Evolutionary conservation across 371 early-diverging fungal species (phyloP).

Genomic region (Mycotypha africana): DNA sequence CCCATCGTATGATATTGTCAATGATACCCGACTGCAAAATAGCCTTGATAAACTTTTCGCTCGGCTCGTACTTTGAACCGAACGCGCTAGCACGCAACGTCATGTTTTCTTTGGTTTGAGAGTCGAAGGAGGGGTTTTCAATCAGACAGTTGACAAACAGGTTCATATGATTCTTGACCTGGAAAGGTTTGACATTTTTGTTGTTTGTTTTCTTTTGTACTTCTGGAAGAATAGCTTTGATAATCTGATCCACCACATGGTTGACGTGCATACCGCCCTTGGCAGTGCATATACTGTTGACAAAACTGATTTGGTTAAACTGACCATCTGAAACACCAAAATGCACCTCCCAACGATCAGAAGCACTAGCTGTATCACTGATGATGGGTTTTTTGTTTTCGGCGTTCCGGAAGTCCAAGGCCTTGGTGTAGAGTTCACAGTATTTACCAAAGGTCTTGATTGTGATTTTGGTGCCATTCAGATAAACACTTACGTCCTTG

Average conservation of each 20-base stretch:
- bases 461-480: slow-evolving; percentile 86
- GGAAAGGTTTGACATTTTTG: slow-evolving; percentile 74
- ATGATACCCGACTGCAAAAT: slow-evolving; percentile 82
- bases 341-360: slow-evolving; percentile 97
- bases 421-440: slow-evolving; percentile 75
- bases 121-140: slow-evolving; percentile 99
- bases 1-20: slow-evolving; percentile 78
- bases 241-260: slow-evolving; percentile 89
- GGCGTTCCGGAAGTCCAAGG: slow-evolving; percentile 30
- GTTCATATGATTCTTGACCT: slow-evolving; percentile 92
- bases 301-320: slow-evolving; percentile 97
- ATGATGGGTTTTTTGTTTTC: slow-evolving; percentile 36
- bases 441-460: slow-evolving; percentile 94
- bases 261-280: slow-evolving; percentile 98
- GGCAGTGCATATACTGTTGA: slow-evolving; percentile 96
- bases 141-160: slow-evolving; percentile 97
- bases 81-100: slow-evolving; percentile 83
- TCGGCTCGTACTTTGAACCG: slow-evolving; percentile 83
- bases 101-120: slow-evolving; percentile 99
- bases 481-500: slow-evolving; percentile 83
- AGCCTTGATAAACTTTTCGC: slow-evolving; percentile 84
- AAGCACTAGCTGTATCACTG: slow-evolving; percentile 22
- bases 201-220: slow-evolving; percentile 85
- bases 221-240: slow-evolving; percentile 65
- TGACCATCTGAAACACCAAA: slow-evolving; percentile 94